Evolutionary conservation across 805 yeast species (phyloP), one percentile per base, ranked within the genome.

Genomic region (Metschnikowia anglica): DNA sequence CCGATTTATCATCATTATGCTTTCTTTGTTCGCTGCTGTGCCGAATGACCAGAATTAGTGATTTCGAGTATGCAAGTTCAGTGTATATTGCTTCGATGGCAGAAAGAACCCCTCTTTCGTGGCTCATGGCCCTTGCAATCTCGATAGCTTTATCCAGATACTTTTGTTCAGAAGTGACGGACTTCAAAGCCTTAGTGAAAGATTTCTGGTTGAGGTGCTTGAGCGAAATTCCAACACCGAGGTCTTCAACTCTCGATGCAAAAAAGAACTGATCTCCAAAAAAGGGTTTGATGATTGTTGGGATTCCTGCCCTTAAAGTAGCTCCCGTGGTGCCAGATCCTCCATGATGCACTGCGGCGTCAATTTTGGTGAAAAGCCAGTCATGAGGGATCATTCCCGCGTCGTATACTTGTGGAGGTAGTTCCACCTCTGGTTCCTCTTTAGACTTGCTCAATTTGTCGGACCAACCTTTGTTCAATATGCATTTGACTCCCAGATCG

Each of bases 261-360:
- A 87, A 91, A 60, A 91, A 91, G 59, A 87, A 90, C 63, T 91
- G 98, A 63, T 91, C 98, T 0, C 97, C 98, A 61, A 91, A 91
- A 58, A 91, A 91, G 2, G 98, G 98, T 61, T 90, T 91, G 54
- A 91, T 80, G 25, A 91, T 76, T 0, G 96, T 88, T 1, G 98
- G 97, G 24, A 85, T 62, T 0, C 98, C 98, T 11, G 86, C 84
- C 48, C 90, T 71, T 41, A 91, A 61, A 2, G 95, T 77, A 0
- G 97, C 96, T 6, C 98, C 98, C 0, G 97, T 91, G 0, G 97
- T 88, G 1, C 98, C 98, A 0, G 96, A 84, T 0, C 98, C 98
- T 29, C 98, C 98, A 60, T 91, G 98, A 60, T 91, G 98, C 3
- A 91, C 97, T 0, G 96, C 96, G 0, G 91, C 97, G 64, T 91